These are phyloP conservation scores for Hyaloraphidium curvatum DNA, from an alignment of 192 early-diverging fungal genomes.

Conservation along the genomic window DNA sequence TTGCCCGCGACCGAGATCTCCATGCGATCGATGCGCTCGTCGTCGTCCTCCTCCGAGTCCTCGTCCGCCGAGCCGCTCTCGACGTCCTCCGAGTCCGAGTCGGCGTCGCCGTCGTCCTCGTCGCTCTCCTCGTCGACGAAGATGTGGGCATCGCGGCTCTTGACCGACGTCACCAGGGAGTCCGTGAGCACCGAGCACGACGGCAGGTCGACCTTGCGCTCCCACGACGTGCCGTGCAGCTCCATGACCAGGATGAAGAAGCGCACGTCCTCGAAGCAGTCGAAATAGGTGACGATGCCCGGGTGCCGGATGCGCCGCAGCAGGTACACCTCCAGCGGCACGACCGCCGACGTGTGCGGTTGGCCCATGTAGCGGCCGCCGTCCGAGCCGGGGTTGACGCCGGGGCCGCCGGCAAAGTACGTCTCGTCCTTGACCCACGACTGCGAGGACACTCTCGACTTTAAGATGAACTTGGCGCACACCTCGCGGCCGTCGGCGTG, in stretches of 20 bases:
- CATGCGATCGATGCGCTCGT: too few relatives aligned
- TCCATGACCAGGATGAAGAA: conserved; percentile 36
- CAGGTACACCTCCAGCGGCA: conserved; percentile 35
- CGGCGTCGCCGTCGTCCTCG: background rate
- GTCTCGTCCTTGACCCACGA: conserved; percentile 1
- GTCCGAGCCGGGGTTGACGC: background rate
- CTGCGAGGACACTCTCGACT: background rate
- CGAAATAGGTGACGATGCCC: conserved; percentile 42
- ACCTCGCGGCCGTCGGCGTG: background rate
- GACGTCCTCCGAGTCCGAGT: conserved; percentile 9
- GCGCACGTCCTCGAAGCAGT: conserved; percentile 12
- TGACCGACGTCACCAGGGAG: background rate
- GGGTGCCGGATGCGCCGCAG: conserved; percentile 28
- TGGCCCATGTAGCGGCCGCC: background rate
- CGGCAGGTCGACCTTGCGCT: background rate
- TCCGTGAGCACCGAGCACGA: conserved; percentile 2
- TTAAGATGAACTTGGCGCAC: background rate
- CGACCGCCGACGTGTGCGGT: conserved; percentile 6
- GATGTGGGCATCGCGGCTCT: background rate
- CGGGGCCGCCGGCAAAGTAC: background rate
- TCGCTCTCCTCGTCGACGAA: conserved; percentile 2
- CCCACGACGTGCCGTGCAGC: conserved; percentile 29
- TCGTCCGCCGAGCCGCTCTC: conserved; percentile 12
- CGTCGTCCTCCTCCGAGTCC: too few relatives aligned
- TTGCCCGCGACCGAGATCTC: too few relatives aligned